A percentile compares a stretch with the other conserved stretches of the same genome.
These are phyloP conservation scores for Coemansia sp. DNA, from an alignment of 192 early-diverging fungal genomes.

Conservation along the genomic window DNA sequence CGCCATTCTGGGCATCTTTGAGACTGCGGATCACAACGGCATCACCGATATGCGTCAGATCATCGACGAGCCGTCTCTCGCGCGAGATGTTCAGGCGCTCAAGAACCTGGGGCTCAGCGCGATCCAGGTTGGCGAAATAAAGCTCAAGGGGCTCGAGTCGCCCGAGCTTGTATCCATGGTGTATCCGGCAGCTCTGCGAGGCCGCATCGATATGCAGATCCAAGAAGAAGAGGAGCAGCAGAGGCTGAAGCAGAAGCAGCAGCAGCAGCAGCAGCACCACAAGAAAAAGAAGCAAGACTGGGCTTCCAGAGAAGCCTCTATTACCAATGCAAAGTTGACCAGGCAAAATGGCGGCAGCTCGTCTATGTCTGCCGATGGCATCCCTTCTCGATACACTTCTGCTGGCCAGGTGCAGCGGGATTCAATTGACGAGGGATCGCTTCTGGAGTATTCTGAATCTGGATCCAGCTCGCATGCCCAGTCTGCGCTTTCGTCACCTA, in stretches of 20 bases:
- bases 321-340: conserved; percentile 11
- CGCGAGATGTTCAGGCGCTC: conserved; percentile 57
- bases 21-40: conserved; percentile 48
- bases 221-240: conserved; percentile 36
- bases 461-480: conserved; percentile 16
- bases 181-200: conserved; percentile 54
- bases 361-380: conserved; percentile 14
- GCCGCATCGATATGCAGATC: conserved; percentile 52
- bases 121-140: conserved; percentile 75
- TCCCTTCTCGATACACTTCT: conserved; percentile 5
- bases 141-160: conserved; percentile 86
- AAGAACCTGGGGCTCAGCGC: conserved; percentile 65
- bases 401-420: conserved; percentile 23
- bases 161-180: conserved; percentile 78
- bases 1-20: conserved; percentile 46
- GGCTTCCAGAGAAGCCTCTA: conserved; percentile 18
- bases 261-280: conserved; percentile 20
- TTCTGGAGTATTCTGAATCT: conserved; percentile 27
- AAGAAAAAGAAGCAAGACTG: conserved; percentile 37
- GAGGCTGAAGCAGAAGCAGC: conserved; percentile 22
- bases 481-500: conserved; percentile 35
- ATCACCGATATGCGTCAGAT: conserved; percentile 54
- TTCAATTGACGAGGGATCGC: conserved; percentile 37
- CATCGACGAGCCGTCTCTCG: conserved; percentile 52
- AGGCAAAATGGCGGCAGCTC: conserved; percentile 27